Evolutionary conservation across 306 rosid genomes (phyloP), one percentile per base, ranked within the genome.

Genomic region (Vigna nakashimae): DNA sequence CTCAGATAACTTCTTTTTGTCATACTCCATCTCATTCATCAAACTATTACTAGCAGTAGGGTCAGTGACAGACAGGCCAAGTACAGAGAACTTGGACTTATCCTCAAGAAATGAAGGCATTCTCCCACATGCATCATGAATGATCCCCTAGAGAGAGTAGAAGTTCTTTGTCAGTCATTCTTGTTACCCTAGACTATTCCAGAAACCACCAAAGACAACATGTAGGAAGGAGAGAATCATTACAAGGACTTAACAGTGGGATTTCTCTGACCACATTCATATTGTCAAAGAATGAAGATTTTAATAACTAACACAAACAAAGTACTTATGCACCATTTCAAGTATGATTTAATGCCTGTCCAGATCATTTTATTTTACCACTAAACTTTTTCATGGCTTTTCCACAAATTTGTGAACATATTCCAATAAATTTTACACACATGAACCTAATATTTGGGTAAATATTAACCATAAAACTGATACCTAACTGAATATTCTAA

Each of bases 41-140:
- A 69, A 64, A 50, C 77, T 82, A 62, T 80, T 76, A 75, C 83
- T 62, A 57, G 86, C 46, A 68, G 74, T 56, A 71, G 78, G n/a
- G 66, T 71, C 84, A 49, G 82, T 45, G 60, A 71, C 70, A 63
- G 82, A 90, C 59, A 82, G 87, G 56, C 97, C 98, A 70, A 92
- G 84, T 59, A 91, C 63, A 81, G 89, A 90, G 79, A 90, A 86
- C 69, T 42, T 50, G 55, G 97, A 88, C 79, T 83, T 89, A 34
- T 88, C 90, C 84, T 83, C 95, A 32, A 92, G 91, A 60, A 79
- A 43, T 45, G 85, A 62, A 45, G 98, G 93, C 96, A 89, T 88
- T 57, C 50, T 88, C 82, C 72, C 83, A 46, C 80, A 82, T 66
- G 85, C 79, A 3, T 87, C 93, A 76, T 69, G 38, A 69, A 92